Conservation (phyloP, 345 rosid genomes). For the Rhodamnia rubescens region DNA sequence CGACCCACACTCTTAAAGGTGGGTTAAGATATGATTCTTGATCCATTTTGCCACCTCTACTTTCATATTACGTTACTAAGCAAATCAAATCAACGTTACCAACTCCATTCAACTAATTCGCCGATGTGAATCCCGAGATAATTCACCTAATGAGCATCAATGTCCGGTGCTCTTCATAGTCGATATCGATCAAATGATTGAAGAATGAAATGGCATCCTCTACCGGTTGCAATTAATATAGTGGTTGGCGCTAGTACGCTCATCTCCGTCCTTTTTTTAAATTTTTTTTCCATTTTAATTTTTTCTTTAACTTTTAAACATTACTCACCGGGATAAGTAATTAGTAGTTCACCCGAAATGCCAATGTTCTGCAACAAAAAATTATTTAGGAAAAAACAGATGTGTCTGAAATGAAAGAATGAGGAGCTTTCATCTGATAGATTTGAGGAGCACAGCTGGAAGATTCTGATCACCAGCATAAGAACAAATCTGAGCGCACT, state of each 20-base stretch:
- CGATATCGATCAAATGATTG: not conserved
- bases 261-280: too few species aligned
- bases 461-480: not conserved
- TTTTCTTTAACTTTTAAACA: too few species aligned
- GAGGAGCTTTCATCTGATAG: not conserved
- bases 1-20: too few species aligned
- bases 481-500: not conserved
- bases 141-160: not conserved
- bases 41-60: too few species aligned
- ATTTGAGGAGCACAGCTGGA: not conserved
- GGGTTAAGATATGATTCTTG: too few species aligned
- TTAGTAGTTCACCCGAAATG: not conserved
- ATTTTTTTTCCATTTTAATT: too few species aligned
- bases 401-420: not conserved
- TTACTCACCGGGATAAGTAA: not conserved
- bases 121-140: not conserved
- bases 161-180: accelerated
- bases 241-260: too few species aligned
- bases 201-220: not conserved
- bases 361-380: not conserved
- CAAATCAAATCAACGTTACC: not conserved
- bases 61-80: not conserved
- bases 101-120: not conserved
- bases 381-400: not conserved
- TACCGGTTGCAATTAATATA: not conserved